A percentile compares a stretch with the other conserved stretches of the same genome.
Evolutionary conservation across 495 filamentous ascomycete genomes (phyloP).

Genomic region (Penicillium goetzii): DNA sequence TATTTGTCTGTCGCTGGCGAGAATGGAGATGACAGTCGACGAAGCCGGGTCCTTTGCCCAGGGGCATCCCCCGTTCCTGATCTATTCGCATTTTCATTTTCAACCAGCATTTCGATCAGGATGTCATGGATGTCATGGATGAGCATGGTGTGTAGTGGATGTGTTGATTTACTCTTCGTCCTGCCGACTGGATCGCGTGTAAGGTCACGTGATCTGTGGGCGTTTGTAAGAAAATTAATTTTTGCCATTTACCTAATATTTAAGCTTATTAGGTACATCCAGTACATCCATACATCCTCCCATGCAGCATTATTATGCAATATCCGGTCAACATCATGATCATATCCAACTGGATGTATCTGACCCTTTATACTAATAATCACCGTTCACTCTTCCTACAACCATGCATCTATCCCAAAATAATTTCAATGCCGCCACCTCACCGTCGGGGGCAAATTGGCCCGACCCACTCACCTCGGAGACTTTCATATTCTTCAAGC

Average conservation of each 20-base stretch:
- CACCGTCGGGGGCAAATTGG: conserved; percentile 9
- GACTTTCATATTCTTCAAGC: conserved; percentile 12
- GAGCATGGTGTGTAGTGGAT: background rate
- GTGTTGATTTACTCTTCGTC: background rate
- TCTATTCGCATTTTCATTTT: too few species aligned
- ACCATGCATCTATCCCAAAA: background rate
- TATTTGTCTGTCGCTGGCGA: background rate
- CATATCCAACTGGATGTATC: background rate
- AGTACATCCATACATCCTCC: background rate
- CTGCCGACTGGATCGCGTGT: background rate
- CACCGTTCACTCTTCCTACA: background rate
- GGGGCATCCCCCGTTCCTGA: too few species aligned
- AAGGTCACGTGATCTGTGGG: background rate
- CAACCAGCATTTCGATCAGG: too few species aligned
- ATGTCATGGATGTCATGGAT: background rate
- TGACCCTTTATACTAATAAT: background rate
- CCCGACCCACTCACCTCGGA: conserved; percentile 12
- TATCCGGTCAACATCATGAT: background rate
- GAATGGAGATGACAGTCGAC: background rate
- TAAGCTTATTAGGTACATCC: too few species aligned
- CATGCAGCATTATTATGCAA: background rate
- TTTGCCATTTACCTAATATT: too few species aligned
- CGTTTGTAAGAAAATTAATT: too few species aligned
- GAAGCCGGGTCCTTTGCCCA: too few species aligned
- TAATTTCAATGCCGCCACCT: background rate